Evolutionary conservation across 352 stramenopile species (phyloP).

Genomic region (Phytopythium mirpurense): DNA sequence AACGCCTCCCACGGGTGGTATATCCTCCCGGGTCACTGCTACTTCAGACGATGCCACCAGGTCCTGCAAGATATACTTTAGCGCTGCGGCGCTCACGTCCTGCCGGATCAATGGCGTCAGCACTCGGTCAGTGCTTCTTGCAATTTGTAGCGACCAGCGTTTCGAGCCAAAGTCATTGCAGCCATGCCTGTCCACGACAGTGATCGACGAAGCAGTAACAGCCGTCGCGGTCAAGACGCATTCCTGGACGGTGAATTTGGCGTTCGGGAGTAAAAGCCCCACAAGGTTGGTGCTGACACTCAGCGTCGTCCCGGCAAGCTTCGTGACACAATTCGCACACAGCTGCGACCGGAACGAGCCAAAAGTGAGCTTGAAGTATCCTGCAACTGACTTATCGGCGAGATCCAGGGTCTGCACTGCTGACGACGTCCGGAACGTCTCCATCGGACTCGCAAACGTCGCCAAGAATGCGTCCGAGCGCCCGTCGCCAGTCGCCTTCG

Average conservation of each 20-base stretch:
- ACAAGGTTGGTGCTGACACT: conserved; percentile 60
- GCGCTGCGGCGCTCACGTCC: conserved; percentile 41
- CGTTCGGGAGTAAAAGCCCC: conserved; percentile 37
- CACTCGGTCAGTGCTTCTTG: conserved; percentile 10
- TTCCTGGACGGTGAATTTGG: conserved; percentile 64
- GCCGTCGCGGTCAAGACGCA: conserved; percentile 60
- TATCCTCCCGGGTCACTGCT: conserved; percentile 25
- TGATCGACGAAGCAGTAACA: conserved; percentile 40
- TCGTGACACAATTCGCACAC: conserved; percentile 52
- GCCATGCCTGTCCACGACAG: conserved; percentile 48
- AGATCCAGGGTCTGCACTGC: conserved; percentile 76
- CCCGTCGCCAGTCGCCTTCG: conserved; percentile 69
- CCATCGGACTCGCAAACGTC: conserved; percentile 53
- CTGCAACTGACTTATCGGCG: conserved; percentile 15
- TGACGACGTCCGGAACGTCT: conserved; percentile 84
- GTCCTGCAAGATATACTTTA: conserved; percentile 68
- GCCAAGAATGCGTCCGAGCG: conserved; percentile 91
- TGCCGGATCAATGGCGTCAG: conserved; percentile 64
- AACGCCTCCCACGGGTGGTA: conserved; percentile 12
- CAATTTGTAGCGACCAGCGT: conserved; percentile 35
- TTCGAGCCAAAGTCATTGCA: conserved; percentile 42
- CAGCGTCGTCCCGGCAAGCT: conserved; percentile 40
- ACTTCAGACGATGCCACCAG: conserved; percentile 36
- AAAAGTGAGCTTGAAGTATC: conserved; percentile 73
- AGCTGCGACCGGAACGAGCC: conserved; percentile 48